Evolutionary conservation across 176 grass and related monocot genomes (phyloP), one percentile per base, ranked within the genome.

Genomic region (Eragrostis curvula): DNA sequence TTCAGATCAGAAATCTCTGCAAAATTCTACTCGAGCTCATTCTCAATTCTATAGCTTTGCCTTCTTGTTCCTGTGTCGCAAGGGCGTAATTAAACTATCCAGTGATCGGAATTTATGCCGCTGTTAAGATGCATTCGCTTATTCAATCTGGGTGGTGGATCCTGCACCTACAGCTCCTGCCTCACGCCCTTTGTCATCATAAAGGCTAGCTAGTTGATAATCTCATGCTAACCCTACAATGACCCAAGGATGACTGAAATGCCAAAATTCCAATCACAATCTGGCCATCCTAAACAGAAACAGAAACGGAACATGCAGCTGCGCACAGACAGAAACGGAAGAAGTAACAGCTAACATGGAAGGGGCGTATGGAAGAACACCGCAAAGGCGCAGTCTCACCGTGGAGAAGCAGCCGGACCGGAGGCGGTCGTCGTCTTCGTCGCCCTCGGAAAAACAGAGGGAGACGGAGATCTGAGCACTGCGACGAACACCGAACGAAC

Each of bases 301-400:
- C 4, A 36, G 32, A 36, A 36, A 36, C 4, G 4, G 2, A 36
- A 36, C 32, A 36, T 36, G 32, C 32, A 4, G 32, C 32, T 36
- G 32, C 32, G 32, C 2, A 36, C 3, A 36, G 32, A 2, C 56
- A 73, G 14, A 68, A 13, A 6, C 30, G 39, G 12, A 20, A 15
- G 42, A 21, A 75, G 39, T 12, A 60, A 65, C 13, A 62, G n/a
- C 71, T 87, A 64, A 82, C 85, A 62, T 18, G 79, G 24, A 60
- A 23, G 8, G n/a, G 52, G 5, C n/a, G 7, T 21, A 13, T 0
- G 42, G 23, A 27, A 46, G 61, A 9, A 15, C 28, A 14, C 20
- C 11, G 30, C 50, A 74, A 0, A 2, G 20, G 28, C 11, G 25
- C 30, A 77, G 23, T 6, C 53, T 43, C 32, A 21, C 60, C 47